phyloP scores from a whole-genome alignment of 208 protist genomes.

The Angomonas ambiguus region DNA sequence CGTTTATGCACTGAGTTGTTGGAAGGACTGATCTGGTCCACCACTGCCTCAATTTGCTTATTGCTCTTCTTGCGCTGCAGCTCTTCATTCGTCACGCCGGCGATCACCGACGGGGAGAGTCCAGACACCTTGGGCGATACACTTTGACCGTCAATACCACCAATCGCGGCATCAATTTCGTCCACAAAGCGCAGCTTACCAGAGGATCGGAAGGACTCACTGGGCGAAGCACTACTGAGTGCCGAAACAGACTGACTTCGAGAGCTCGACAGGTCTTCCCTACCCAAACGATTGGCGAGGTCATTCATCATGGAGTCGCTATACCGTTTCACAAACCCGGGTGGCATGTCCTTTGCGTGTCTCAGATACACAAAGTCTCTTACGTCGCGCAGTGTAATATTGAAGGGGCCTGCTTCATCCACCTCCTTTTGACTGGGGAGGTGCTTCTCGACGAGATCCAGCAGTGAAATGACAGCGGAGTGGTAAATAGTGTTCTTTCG shows the following conservation, averaged over 20 bases:
- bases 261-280: conserved; percentile 29
- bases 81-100: conserved; percentile 13
- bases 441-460: conserved; percentile 37
- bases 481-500: conserved; percentile 62
- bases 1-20: background rate
- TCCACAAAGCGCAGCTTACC: conserved; percentile 67
- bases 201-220: conserved; percentile 43
- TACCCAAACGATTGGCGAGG: conserved; percentile 36
- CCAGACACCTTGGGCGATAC: conserved; percentile 25
- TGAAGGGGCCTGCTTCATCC: conserved; percentile 14
- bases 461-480: conserved; percentile 39
- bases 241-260: conserved; percentile 49
- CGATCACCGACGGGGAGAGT: conserved; percentile 38
- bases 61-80: conserved; percentile 21
- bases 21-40: conserved; percentile 24
- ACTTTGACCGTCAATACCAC: conserved; percentile 43
- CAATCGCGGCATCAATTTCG: conserved; percentile 59
- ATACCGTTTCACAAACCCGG: conserved; percentile 33
- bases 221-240: conserved; percentile 45
- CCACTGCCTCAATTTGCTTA: conserved; percentile 7
- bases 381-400: conserved; percentile 46
- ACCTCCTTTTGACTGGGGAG: conserved; percentile 4
- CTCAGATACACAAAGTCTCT: conserved; percentile 59
- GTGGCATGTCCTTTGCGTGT: conserved; percentile 36
- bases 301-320: conserved; percentile 43